These are phyloP conservation scores for Xylaria sp. DNA, from an alignment of 2,329 filamentous ascomycete species.

Conservation along the genomic window DNA sequence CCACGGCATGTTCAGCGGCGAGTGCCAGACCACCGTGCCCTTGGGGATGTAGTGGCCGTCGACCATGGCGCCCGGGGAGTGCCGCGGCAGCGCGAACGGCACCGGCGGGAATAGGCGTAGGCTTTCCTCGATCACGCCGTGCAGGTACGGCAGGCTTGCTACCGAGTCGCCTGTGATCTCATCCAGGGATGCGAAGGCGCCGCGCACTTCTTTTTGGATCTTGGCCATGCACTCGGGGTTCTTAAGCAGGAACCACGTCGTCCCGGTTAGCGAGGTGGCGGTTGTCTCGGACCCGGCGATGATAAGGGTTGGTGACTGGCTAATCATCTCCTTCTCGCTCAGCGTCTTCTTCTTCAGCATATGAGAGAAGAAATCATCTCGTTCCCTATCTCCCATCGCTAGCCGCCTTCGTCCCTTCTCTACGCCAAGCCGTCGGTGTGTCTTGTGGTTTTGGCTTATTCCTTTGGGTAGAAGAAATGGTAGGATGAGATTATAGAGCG, in stretches of 20 bases:
- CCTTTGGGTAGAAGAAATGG: conserved; percentile 23
- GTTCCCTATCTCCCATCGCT: conserved; percentile 24
- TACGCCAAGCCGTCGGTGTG: conserved; percentile 17
- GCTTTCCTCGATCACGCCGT: conserved; percentile 1
- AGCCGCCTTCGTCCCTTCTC: conserved; percentile 29
- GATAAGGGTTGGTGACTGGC: conserved; percentile 42
- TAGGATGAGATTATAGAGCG: conserved; percentile 13
- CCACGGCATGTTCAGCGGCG: conserved; percentile 5
- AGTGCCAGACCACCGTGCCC: conserved; percentile 25
- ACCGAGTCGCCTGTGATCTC: conserved; percentile 36
- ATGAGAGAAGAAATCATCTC: conserved; percentile 33
- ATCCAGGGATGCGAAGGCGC: conserved; percentile 45
- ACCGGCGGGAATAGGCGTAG: not conserved
- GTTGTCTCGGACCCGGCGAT: conserved; percentile 56
- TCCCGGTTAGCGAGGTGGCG: conserved; percentile 48
- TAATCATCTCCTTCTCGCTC: conserved; percentile 34
- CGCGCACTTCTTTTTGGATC: conserved; percentile 49
- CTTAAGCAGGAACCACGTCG: conserved; percentile 46
- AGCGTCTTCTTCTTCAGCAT: conserved; percentile 29
- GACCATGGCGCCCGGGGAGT: conserved; percentile 24
- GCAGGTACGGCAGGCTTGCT: not conserved
- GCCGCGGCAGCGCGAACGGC: conserved; percentile 35
- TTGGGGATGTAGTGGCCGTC: conserved; percentile 31
- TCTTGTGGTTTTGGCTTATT: conserved; percentile 8
- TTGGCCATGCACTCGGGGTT: conserved; percentile 44